Percentiles rank a stretch among this genome's conserved stretches.
Conservation (phyloP, 371 early-diverging fungal species). For the Apophysomyces elegans region DNA sequence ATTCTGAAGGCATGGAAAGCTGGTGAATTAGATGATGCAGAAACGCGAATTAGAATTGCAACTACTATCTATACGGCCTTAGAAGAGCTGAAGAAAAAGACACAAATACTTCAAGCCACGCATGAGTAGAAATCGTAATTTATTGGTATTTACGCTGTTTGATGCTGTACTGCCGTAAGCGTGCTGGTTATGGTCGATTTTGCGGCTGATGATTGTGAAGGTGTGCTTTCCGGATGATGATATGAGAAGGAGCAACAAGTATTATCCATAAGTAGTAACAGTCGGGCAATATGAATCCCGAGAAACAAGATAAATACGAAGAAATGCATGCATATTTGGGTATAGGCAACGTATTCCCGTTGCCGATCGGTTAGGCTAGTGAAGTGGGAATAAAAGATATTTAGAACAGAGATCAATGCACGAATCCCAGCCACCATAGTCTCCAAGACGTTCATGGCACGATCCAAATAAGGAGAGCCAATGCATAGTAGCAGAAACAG, state of each 20-base stretch:
- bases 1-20: constrained; percentile 60
- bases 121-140: background rate
- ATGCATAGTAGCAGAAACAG: constrained; percentile 20
- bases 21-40: constrained; percentile 51
- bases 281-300: constrained; percentile 8
- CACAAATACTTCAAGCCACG: background rate
- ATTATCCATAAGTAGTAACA: background rate
- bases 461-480: constrained; percentile 38
- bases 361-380: constrained; percentile 16
- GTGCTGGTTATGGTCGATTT: background rate
- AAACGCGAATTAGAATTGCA: constrained; percentile 64
- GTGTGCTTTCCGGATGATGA: background rate
- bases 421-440: constrained; percentile 28
- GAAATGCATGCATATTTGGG: constrained; percentile 44
- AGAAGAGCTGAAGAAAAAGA: constrained; percentile 42
- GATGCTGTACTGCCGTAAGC: background rate
- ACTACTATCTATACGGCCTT: constrained; percentile 57
- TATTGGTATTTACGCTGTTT: background rate
- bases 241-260: background rate
- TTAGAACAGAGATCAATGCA: constrained; percentile 27
- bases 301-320: constrained; percentile 31
- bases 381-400: constrained; percentile 26
- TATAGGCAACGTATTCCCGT: constrained; percentile 43
- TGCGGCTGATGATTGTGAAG: constrained; percentile 1
- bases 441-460: constrained; percentile 33